Evolutionary conservation across 2,329 filamentous ascomycete genomes (phyloP).

Genomic region (Chrysoporthe cubensis): DNA sequence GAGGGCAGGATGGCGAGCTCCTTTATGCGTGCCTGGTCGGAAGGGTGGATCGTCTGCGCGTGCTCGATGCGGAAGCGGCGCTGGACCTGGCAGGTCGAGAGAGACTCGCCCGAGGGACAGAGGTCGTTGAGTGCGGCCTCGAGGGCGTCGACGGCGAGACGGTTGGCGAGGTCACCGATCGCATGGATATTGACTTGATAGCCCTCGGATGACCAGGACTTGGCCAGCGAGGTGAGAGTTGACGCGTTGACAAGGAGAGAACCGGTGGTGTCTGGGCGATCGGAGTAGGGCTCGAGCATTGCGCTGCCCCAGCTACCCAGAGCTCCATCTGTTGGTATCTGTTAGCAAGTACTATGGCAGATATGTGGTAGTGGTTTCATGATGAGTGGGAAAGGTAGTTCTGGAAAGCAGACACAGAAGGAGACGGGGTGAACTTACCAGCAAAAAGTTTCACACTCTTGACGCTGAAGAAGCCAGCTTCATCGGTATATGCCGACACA

Average conservation of each 20-base stretch:
- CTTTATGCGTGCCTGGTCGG: constrained; percentile 64
- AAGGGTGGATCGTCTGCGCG: constrained; percentile 69
- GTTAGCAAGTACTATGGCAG: constrained; percentile 24
- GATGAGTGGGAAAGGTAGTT: neutral
- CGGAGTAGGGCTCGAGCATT: constrained; percentile 71
- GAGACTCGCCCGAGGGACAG: constrained; percentile 48
- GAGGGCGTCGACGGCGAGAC: constrained; percentile 66
- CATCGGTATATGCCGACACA: constrained; percentile 47
- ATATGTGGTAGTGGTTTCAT: neutral
- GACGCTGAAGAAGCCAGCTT: constrained; percentile 57
- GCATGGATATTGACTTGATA: constrained; percentile 75
- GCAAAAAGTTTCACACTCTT: constrained; percentile 72
- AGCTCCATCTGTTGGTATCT: constrained; percentile 60
- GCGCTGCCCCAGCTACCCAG: constrained; percentile 74
- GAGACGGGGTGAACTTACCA: constrained; percentile 46
- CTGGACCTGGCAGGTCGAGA: constrained; percentile 55
- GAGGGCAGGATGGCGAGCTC: constrained; percentile 66
- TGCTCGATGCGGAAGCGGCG: constrained; percentile 72
- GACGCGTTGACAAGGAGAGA: constrained; percentile 70
- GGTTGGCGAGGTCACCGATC: constrained; percentile 72
- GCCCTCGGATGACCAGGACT: constrained; percentile 61
- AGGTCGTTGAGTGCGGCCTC: constrained; percentile 57
- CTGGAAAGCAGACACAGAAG: neutral
- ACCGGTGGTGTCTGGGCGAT: constrained; percentile 63
- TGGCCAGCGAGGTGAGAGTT: constrained; percentile 56